phyloP scores from a whole-genome alignment of 2,329 filamentous ascomycete species.

The Grosmannia clavigera region DNA sequence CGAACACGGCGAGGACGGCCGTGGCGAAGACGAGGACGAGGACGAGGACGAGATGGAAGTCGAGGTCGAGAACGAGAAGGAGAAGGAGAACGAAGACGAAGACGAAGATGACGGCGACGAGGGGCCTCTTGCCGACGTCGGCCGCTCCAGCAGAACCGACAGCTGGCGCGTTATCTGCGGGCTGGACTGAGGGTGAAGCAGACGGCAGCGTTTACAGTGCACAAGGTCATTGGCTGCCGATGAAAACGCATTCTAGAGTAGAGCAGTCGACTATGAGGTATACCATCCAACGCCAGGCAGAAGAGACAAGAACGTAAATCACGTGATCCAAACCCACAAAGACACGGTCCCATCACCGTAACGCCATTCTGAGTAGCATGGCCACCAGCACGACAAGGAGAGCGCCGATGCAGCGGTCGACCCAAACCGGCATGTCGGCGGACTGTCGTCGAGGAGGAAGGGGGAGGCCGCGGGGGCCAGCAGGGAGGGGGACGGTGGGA shows the following conservation, averaged over 20 bases:
- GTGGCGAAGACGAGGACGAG: neutral
- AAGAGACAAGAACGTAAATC: no score
- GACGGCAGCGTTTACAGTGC: no score
- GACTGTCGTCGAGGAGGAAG: neutral
- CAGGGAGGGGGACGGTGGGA: neutral
- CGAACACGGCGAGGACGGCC: neutral
- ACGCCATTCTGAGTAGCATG: constrained; percentile 45
- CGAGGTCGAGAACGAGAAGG: neutral
- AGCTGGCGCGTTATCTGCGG: neutral
- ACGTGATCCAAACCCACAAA: neutral
- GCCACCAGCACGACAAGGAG: constrained; percentile 57
- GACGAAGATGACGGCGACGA: neutral
- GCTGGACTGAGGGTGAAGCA: neutral
- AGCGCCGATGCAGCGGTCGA: constrained; percentile 69
- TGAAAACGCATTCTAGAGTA: neutral
- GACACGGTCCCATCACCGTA: neutral
- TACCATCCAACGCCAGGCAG: no score
- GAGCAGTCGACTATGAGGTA: neutral
- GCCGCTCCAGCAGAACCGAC: neutral
- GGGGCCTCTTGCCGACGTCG: neutral
- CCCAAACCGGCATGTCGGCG: constrained; percentile 45
- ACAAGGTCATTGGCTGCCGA: no score
- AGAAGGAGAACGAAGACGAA: neutral
- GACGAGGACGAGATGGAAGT: neutral
- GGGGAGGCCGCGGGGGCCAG: neutral